Percentiles rank a stretch among this genome's conserved stretches.
Conservation (phyloP, 768 basidiomycete species). For the Lentinus brumalis region DNA sequence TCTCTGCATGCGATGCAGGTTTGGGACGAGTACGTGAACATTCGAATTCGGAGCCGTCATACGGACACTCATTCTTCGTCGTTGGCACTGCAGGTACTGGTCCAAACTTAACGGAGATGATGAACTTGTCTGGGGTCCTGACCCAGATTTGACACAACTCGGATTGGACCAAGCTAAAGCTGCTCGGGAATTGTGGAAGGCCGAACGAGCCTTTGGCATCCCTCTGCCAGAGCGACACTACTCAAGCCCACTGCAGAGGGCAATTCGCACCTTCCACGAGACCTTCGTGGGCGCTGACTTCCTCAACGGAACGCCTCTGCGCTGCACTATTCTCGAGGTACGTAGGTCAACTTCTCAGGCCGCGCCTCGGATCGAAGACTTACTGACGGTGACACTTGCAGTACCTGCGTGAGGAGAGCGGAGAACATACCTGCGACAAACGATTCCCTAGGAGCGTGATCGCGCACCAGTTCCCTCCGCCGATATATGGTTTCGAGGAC, state of each 20-base stretch:
- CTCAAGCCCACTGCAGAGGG: slow-evolving; percentile 64
- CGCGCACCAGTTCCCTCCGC: slow-evolving; percentile 44
- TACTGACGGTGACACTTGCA: slow-evolving; percentile 26
- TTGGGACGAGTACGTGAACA: slow-evolving; percentile 56
- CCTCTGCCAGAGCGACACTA: slow-evolving; percentile 59
- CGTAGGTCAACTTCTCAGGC: too few relatives aligned
- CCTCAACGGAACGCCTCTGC: slow-evolving; percentile 23
- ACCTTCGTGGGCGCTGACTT: slow-evolving; percentile 42
- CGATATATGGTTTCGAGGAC: slow-evolving; percentile 51
- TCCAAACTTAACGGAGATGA: slow-evolving; percentile 65
- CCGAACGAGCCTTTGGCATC: slow-evolving; percentile 37
- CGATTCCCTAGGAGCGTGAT: slow-evolving; percentile 55
- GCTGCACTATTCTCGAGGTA: slow-evolving; percentile 56
- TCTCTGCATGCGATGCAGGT: slow-evolving; percentile 28
- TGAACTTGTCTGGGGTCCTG: slow-evolving; percentile 74
- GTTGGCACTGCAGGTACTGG: slow-evolving; percentile 49
- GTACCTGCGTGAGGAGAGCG: slow-evolving; percentile 69
- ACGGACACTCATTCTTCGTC: not conserved
- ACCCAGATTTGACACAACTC: slow-evolving; percentile 60
- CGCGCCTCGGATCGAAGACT: not conserved
- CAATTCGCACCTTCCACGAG: slow-evolving; percentile 55
- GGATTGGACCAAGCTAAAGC: slow-evolving; percentile 58
- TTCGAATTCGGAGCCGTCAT: too few relatives aligned
- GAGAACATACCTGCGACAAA: slow-evolving; percentile 73
- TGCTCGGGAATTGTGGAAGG: slow-evolving; percentile 49